A percentile compares a stretch with the other conserved stretches of the same genome.
These are phyloP conservation scores for Lachnellula hyalina DNA, from an alignment of 2,329 filamentous ascomycete species.

Conservation along the genomic window DNA sequence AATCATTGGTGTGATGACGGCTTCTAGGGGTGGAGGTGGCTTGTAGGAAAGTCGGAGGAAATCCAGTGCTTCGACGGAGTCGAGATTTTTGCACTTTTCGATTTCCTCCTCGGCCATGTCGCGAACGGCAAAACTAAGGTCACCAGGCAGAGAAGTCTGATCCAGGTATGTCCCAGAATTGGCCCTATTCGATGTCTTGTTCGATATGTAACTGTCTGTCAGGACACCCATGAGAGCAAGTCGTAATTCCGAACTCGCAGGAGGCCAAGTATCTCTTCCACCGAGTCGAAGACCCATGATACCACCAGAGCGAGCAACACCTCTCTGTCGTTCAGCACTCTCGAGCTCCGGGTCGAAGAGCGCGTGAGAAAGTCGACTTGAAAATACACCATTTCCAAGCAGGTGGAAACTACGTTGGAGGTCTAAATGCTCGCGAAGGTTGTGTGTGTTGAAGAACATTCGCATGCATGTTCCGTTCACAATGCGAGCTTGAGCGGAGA, in stretches of 20 bases:
- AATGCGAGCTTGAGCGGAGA: slow-evolving; percentile 68
- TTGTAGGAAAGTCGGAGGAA: slow-evolving; percentile 86
- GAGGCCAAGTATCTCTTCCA: slow-evolving; percentile 82
- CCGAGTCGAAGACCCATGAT: slow-evolving; percentile 79
- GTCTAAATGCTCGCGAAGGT: slow-evolving; percentile 64
- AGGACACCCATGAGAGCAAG: slow-evolving; percentile 83
- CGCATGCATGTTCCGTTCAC: slow-evolving; percentile 73
- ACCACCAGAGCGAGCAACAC: slow-evolving; percentile 62
- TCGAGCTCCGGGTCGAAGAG: slow-evolving; percentile 81
- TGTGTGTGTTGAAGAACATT: slow-evolving; percentile 70
- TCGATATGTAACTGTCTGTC: slow-evolving; percentile 60
- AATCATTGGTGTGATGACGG: slow-evolving; percentile 65
- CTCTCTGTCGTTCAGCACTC: slow-evolving; percentile 67
- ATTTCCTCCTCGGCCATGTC: slow-evolving; percentile 75
- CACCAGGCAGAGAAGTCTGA: slow-evolving; percentile 52
- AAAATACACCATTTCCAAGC: slow-evolving; percentile 79
- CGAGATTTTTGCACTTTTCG: slow-evolving; percentile 73
- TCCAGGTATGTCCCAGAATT: slow-evolving; percentile 29
- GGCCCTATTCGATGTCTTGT: slow-evolving; percentile 20
- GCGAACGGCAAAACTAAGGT: slow-evolving; percentile 78
- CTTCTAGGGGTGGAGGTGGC: slow-evolving; percentile 62
- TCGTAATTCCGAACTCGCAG: slow-evolving; percentile 87
- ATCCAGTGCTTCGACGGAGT: slow-evolving; percentile 83
- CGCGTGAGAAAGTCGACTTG: slow-evolving; percentile 71
- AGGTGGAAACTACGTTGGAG: slow-evolving; percentile 78